Evolutionary conservation across 345 rosid species (phyloP).

Genomic region (Linum trigynum): DNA sequence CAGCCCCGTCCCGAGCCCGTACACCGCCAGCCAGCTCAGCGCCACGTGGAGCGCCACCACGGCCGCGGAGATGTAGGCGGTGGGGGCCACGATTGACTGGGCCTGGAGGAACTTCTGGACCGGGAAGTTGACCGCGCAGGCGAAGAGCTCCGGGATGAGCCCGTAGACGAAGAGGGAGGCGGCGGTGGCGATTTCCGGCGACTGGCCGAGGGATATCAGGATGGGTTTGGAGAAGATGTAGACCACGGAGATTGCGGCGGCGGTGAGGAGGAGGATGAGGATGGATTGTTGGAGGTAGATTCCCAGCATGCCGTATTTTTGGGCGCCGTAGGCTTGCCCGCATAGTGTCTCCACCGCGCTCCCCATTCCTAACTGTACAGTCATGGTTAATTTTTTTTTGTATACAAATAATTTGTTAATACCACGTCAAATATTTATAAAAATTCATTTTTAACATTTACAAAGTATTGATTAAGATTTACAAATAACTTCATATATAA

Average conservation of each 20-base stretch:
- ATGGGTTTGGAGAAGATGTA: conserved; percentile 3
- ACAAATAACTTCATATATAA: no score
- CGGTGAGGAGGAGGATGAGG: background rate
- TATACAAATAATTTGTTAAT: no score
- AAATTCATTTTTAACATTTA: no score
- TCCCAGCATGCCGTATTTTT: conserved; percentile 1
- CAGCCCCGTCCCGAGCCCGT: conserved; percentile 1
- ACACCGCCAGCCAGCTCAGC: background rate
- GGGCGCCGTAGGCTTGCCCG: conserved; percentile 1
- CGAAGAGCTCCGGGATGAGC: background rate
- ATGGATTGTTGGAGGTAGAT: conserved; percentile 2
- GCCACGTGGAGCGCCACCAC: background rate
- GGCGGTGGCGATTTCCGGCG: background rate
- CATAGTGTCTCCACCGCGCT: conserved; percentile 6
- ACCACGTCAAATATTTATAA: no score
- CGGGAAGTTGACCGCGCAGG: conserved; percentile 3
- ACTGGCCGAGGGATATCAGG: background rate
- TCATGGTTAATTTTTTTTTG: no score
- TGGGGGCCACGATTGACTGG: background rate
- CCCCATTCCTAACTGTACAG: conserved; percentile 1
- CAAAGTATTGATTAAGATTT: no score
- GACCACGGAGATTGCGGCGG: background rate
- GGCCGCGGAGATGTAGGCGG: conserved; percentile 1
- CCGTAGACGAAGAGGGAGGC: background rate
- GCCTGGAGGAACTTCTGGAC: conserved; percentile 2